A percentile compares a stretch with the other conserved stretches of the same genome.
Evolutionary conservation across 345 rosid genomes (phyloP).

Genomic region (Euphorbia peplus): DNA sequence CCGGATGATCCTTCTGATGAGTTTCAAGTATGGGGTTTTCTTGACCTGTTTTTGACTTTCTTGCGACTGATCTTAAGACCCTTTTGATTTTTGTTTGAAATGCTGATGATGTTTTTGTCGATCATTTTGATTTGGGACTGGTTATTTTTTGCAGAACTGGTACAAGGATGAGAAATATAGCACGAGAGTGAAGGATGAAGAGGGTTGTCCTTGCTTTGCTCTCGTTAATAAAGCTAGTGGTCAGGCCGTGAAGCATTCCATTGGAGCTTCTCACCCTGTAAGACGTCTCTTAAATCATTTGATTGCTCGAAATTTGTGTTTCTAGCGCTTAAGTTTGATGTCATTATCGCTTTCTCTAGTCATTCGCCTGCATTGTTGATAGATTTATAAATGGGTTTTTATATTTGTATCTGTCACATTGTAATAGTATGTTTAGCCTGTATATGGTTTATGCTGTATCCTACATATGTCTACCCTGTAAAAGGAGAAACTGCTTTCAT

Average conservation of each 20-base stretch:
- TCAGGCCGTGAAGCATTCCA: constrained; percentile 78
- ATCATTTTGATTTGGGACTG: background rate
- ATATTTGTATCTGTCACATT: background rate
- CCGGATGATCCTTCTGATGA: constrained; percentile 51
- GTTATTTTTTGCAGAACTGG: constrained; percentile 61
- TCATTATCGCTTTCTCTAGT: background rate
- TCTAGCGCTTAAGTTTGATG: background rate
- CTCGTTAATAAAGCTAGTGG: constrained; percentile 86
- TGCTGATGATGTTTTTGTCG: background rate
- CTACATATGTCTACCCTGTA: background rate
- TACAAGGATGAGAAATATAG: constrained; percentile 83
- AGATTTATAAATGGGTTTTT: background rate
- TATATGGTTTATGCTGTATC: background rate
- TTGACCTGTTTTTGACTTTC: background rate
- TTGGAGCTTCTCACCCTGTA: constrained; percentile 79
- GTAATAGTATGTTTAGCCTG: background rate
- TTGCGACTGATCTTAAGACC: background rate
- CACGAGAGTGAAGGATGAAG: constrained; percentile 75
- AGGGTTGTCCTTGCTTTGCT: constrained; percentile 72
- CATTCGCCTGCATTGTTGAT: background rate
- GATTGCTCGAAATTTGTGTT: background rate
- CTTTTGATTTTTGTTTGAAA: background rate
- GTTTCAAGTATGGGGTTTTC: constrained; percentile 43
- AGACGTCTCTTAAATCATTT: constrained; percentile 22
- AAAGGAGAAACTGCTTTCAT: too few species aligned